Percentiles rank a stretch among this genome's conserved stretches.
These are phyloP conservation scores for Porphyridium purpureum DNA, from an alignment of 23 red algal genomes.

Conservation along the genomic window DNA sequence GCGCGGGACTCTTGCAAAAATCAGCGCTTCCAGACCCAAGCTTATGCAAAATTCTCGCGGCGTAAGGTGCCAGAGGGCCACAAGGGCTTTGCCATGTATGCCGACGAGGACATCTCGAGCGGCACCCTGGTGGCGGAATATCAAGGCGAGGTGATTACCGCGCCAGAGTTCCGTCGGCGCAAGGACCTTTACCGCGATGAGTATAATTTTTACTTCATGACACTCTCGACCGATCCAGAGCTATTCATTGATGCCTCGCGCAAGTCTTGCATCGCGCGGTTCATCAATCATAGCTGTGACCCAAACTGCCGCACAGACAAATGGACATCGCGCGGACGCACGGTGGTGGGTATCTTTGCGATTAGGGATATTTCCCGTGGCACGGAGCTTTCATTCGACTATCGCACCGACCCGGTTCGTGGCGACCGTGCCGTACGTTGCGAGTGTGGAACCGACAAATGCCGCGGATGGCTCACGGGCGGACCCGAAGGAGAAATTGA, in stretches of 20 bases:
- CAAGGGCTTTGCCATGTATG: conserved; percentile 48
- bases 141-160: conserved; percentile 70
- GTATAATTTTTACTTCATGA: conserved; percentile 92
- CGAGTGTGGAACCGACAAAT: conserved; percentile 6
- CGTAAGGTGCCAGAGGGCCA: conserved; percentile 1
- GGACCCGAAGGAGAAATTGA: too few relatives aligned
- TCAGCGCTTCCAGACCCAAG: conserved; percentile 50
- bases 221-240: conserved; percentile 36
- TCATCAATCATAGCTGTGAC: conserved; percentile 84
- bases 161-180: conserved; percentile 27
- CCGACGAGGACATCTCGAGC: conserved; percentile 20
- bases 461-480: conserved; percentile 13
- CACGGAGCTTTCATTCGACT: conserved; percentile 85
- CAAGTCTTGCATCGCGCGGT: conserved; percentile 52
- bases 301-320: conserved; percentile 79
- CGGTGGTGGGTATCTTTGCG: conserved; percentile 71
- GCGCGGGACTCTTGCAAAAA: conserved; percentile 52
- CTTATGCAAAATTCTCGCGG: conserved; percentile 33
- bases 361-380: conserved; percentile 30
- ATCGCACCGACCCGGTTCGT: conserved; percentile 27
- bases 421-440: conserved; percentile 7
- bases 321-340: conserved; percentile 70
- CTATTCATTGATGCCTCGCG: conserved; percentile 75
- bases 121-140: conserved; percentile 81
- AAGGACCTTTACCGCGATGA: conserved; percentile 50